phyloP scores from a whole-genome alignment of 805 yeast species.

The Yueomyces sinensis region DNA sequence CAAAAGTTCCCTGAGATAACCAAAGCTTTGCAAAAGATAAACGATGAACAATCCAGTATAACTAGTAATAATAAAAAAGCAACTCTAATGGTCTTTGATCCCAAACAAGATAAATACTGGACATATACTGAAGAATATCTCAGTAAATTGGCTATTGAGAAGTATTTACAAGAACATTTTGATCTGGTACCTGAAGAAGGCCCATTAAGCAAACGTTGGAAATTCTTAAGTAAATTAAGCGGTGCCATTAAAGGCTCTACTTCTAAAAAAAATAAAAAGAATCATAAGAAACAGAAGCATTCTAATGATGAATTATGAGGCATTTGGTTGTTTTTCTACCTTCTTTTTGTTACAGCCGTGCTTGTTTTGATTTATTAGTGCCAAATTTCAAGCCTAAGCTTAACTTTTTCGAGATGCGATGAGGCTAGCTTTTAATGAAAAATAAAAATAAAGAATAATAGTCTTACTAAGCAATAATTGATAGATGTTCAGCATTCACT shows the following conservation, averaged over 20 bases:
- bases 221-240: slow-evolving; percentile 9
- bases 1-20: slow-evolving; percentile 14
- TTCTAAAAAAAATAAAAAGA: slow-evolving; percentile 2
- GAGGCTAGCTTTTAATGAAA: no score
- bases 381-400: no score
- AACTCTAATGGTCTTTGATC: slow-evolving; percentile 13
- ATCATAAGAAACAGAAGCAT: background rate
- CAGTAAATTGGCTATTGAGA: slow-evolving; percentile 12
- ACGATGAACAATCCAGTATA: slow-evolving; percentile 7
- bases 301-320: background rate
- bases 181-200: slow-evolving; percentile 21
- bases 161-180: slow-evolving; percentile 10
- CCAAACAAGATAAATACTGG: slow-evolving; percentile 7
- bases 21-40: slow-evolving; percentile 6
- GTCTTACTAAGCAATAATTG: no score
- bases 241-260: background rate
- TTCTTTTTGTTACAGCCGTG: no score
- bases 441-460: no score
- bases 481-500: no score
- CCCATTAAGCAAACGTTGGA: slow-evolving; percentile 17
- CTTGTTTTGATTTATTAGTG: no score
- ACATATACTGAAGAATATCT: slow-evolving; percentile 11
- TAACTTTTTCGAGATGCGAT: no score
- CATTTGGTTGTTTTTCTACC: no score
- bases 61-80: slow-evolving; percentile 6